Conservation (phyloP, 192 early-diverging fungal species). For the Linnemannia hyalina region DNA sequence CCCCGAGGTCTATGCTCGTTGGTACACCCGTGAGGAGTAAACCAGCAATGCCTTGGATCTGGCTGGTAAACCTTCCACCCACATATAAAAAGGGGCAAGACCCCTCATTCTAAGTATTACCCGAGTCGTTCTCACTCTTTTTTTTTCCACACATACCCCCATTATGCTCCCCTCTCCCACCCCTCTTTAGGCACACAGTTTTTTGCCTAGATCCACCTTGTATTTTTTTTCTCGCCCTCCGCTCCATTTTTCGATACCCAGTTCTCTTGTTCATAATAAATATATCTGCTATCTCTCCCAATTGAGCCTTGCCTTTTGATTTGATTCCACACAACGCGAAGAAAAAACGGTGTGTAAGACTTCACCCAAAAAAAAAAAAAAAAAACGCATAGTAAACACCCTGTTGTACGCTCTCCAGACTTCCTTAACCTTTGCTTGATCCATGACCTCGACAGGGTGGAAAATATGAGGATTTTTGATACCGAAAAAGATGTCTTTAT, state of each 20-base stretch:
- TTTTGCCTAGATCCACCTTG: neutral
- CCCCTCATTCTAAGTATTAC: neutral
- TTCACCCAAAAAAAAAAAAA: too few relatives aligned
- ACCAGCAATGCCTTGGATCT: neutral
- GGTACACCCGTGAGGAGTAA: slow-evolving; percentile 24
- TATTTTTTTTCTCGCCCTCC: neutral
- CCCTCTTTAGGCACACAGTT: neutral
- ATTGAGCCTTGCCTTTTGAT: too few relatives aligned
- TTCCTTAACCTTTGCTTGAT: too few relatives aligned
- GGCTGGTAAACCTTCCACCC: neutral
- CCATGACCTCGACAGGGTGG: neutral
- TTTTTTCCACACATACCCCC: neutral
- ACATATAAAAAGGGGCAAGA: neutral
- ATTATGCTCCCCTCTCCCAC: neutral
- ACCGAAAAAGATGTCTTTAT: slow-evolving; percentile 42
- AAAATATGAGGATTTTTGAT: neutral
- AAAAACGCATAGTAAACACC: too few relatives aligned
- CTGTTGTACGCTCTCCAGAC: neutral
- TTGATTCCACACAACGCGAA: too few relatives aligned
- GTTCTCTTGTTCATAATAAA: neutral
- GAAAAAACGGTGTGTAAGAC: too few relatives aligned
- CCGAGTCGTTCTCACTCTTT: neutral
- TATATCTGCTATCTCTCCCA: neutral
- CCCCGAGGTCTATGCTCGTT: slow-evolving; percentile 46
- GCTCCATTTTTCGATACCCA: neutral